Conservation (phyloP, 805 yeast species). For the Saccharomycopsis selenospora region DNA sequence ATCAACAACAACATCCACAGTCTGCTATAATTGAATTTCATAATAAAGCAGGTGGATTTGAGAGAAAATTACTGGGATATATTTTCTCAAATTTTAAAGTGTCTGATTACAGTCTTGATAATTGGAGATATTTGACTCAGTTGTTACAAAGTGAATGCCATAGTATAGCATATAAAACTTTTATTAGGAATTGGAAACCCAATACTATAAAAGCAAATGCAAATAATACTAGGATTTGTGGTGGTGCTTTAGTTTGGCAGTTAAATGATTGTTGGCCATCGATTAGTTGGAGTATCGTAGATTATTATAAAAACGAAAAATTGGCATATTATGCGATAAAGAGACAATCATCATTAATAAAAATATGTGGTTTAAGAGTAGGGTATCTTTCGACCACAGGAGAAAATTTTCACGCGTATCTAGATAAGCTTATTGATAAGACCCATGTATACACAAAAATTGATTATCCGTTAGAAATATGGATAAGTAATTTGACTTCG, state of each 20-base stretch:
- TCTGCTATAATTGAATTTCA: slow-evolving; percentile 38
- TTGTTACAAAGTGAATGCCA: slow-evolving; percentile 46
- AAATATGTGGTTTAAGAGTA: slow-evolving; percentile 14
- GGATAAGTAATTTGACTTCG: slow-evolving; percentile 35
- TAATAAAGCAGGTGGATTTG: slow-evolving; percentile 43
- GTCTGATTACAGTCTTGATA: slow-evolving; percentile 24
- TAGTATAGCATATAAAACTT: slow-evolving; percentile 38
- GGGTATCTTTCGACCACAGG: slow-evolving; percentile 14
- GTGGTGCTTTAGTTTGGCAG: slow-evolving; percentile 50
- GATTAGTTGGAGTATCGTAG: slow-evolving; percentile 44
- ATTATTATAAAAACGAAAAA: slow-evolving; percentile 37
- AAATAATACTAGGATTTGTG: slow-evolving; percentile 30
- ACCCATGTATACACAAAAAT: slow-evolving; percentile 27
- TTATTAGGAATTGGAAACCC: slow-evolving; percentile 39
- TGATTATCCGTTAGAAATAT: slow-evolving; percentile 30
- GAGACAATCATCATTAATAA: slow-evolving; percentile 35
- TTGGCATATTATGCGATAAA: slow-evolving; percentile 41
- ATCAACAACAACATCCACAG: slow-evolving; percentile 37
- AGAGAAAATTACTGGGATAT: slow-evolving; percentile 38
- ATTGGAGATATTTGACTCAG: slow-evolving; percentile 47
- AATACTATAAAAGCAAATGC: slow-evolving; percentile 20
- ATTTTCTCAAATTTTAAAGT: slow-evolving; percentile 39
- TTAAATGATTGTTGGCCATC: slow-evolving; percentile 49
- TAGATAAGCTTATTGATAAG: slow-evolving; percentile 16
- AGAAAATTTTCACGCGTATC: slow-evolving; percentile 18